A percentile compares a stretch with the other conserved stretches of the same genome.
Conservation (phyloP, 2,329 filamentous ascomycete genomes). For the Stachybotrys echinatus region DNA sequence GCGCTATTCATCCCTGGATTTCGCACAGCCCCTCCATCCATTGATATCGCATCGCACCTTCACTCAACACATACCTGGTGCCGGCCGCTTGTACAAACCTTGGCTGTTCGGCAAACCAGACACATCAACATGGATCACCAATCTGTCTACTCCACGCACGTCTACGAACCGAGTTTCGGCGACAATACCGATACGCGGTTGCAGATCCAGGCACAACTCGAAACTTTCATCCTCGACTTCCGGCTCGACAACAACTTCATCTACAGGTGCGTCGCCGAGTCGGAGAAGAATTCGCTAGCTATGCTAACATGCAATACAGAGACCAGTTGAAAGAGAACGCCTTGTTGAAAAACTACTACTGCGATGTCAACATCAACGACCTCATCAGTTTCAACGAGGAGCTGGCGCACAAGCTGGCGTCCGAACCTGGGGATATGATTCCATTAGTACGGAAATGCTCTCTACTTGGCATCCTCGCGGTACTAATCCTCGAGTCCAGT, state of each 20-base stretch:
- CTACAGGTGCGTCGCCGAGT: conserved; percentile 63
- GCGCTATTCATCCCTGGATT: no score
- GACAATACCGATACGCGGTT: conserved; percentile 63
- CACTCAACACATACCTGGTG: no score
- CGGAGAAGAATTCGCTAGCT: not conserved
- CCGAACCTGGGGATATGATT: conserved; percentile 87
- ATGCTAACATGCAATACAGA: conserved; percentile 41
- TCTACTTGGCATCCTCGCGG: no score
- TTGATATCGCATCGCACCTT: no score
- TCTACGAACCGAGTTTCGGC: conserved; percentile 65
- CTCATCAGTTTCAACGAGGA: conserved; percentile 96
- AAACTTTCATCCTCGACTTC: conserved; percentile 90
- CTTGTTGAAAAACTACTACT: conserved; percentile 88
- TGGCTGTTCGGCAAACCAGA: no score
- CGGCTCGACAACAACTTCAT: conserved; percentile 91
- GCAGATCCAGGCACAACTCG: conserved; percentile 72
- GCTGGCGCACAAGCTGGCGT: conserved; percentile 81
- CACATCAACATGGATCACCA: conserved; percentile 72
- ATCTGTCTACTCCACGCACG: conserved; percentile 78
- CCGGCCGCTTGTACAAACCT: no score
- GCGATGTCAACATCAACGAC: conserved; percentile 93
- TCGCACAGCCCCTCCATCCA: not conserved
- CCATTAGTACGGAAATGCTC: conserved; percentile 60
- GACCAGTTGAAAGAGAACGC: conserved; percentile 96
- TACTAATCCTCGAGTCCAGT: conserved; percentile 45